phyloP scores from a whole-genome alignment of 2,329 filamentous ascomycete species.

The Scleromitrula shiraiana region DNA sequence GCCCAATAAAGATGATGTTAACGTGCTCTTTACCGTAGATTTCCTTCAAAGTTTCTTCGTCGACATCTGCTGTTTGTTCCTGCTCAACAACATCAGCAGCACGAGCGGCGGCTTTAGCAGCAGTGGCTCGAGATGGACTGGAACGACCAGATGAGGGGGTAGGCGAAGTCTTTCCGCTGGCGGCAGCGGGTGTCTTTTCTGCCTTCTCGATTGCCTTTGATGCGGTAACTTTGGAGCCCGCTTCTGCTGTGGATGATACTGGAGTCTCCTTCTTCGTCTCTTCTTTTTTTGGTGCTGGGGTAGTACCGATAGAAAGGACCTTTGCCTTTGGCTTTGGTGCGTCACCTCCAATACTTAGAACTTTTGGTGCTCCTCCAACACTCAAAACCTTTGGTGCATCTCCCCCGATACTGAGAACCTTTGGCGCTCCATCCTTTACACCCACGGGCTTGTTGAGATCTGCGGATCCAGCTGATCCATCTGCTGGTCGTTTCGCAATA shows the following conservation, averaged over 20 bases:
- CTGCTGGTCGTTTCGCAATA: slow-evolving; percentile 55
- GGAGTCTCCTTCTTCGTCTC: slow-evolving; percentile 40
- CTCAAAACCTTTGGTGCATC: slow-evolving; percentile 57
- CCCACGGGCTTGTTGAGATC: slow-evolving; percentile 43
- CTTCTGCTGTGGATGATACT: slow-evolving; percentile 40
- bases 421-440: slow-evolving; percentile 49
- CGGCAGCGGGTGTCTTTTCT: slow-evolving; percentile 55
- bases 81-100: slow-evolving; percentile 79
- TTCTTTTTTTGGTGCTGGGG: slow-evolving; percentile 38
- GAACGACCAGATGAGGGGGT: slow-evolving; percentile 76
- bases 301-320: slow-evolving; percentile 68
- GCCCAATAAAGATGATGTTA: slow-evolving; percentile 96
- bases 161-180: slow-evolving; percentile 69
- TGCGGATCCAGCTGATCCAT: slow-evolving; percentile 38
- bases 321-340: slow-evolving; percentile 51
- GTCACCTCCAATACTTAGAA: slow-evolving; percentile 54
- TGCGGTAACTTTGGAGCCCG: slow-evolving; percentile 76
- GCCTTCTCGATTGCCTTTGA: slow-evolving; percentile 92
- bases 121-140: slow-evolving; percentile 59
- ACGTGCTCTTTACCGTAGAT: slow-evolving; percentile 91
- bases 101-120: slow-evolving; percentile 45
- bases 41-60: slow-evolving; percentile 81
- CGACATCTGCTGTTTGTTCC: slow-evolving; percentile 59
- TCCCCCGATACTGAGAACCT: slow-evolving; percentile 56
- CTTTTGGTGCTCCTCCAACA: slow-evolving; percentile 56